Evolutionary conservation across 2,329 filamentous ascomycete genomes (phyloP), one percentile per base, ranked within the genome.

Genomic region (Didymella glomerata): DNA sequence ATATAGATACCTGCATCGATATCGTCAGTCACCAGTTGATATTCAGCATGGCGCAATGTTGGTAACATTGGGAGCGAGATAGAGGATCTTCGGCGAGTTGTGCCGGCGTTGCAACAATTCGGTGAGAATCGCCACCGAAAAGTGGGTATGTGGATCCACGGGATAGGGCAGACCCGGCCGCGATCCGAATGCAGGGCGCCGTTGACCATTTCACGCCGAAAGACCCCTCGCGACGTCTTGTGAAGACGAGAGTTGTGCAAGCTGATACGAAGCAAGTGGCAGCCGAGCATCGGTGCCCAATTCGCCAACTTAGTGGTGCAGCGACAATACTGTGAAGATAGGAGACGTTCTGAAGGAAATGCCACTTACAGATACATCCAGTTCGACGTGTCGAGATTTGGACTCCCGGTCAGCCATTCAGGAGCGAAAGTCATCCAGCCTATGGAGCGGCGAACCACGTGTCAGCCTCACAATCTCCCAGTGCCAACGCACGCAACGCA

Each of bases 401-500:
- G 77, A 46, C 79, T 84, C 0, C 84, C 86, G 2, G 80, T 85
- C 64, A 89, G 72, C 86, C 86, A 89, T 71, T 89, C 86, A 32
- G 86, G 86, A 40, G 82, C 83, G 73, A 89, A 89, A 0, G 86
- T 88, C 85, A 88, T 88, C 71, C 84, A 88, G 25, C 82, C 79
- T 80, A 38, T 47, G 63, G 55, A 65, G 67, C 65, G 68, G 71
- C 72, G 70, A 71, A 75, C 65, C 68, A 77, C 72, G 73, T 75
- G 74, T 77, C 75, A 77, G 75, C 70, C 61, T 53, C 47, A 64
- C 60, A 67, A 60, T 68, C 63, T 64, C 38, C 30, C 44, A 42
- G 4, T 58, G 56, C 50, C 58, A 60, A 25, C 64, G 60, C 62
- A 67, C 54, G 42, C 57, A 65, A 57, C 51, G 53, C 54, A 53